Conservation (phyloP, 768 basidiomycete species). For the Lyophyllum semitale region DNA sequence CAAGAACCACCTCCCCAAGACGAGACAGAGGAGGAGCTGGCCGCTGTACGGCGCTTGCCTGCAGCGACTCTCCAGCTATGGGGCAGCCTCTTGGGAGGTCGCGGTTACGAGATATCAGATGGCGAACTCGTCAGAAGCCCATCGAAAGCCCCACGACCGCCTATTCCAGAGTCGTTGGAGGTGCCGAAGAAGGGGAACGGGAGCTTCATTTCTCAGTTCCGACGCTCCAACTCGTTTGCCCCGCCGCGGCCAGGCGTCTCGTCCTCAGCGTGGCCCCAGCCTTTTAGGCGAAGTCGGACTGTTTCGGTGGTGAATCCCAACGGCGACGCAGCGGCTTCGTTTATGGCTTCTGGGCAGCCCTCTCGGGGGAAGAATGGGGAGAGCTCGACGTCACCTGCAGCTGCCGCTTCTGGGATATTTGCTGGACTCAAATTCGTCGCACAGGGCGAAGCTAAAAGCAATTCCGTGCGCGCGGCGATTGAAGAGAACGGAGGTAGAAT, state of each 20-base stretch:
- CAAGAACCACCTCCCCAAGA: conserved; percentile 22
- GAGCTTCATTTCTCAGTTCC: conserved; percentile 60
- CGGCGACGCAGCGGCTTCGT: neutral
- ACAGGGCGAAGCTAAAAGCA: conserved; percentile 66
- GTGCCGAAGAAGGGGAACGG: conserved; percentile 19
- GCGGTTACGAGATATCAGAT: conserved; percentile 64
- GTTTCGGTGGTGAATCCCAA: conserved; percentile 16
- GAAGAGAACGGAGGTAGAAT: conserved; percentile 59
- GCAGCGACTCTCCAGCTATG: conserved; percentile 68
- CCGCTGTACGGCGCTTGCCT: conserved; percentile 58
- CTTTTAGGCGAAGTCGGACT: conserved; percentile 47
- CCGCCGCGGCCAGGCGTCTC: conserved; percentile 29
- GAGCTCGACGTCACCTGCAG: conserved; percentile 17
- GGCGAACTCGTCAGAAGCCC: conserved; percentile 66
- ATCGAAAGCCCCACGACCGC: conserved; percentile 36
- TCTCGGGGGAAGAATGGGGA: conserved; percentile 16
- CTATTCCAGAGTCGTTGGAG: conserved; percentile 18
- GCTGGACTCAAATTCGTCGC: conserved; percentile 56
- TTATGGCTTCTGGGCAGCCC: conserved; percentile 15
- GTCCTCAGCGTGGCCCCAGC: conserved; percentile 32
- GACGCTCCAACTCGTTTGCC: conserved; percentile 67
- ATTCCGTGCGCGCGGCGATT: conserved; percentile 59
- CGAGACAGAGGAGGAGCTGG: conserved; percentile 59
- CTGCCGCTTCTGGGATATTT: conserved; percentile 43
- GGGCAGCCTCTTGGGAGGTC: conserved; percentile 64